Conservation (phyloP, 768 basidiomycete species). For the Lactarius quietus region DNA sequence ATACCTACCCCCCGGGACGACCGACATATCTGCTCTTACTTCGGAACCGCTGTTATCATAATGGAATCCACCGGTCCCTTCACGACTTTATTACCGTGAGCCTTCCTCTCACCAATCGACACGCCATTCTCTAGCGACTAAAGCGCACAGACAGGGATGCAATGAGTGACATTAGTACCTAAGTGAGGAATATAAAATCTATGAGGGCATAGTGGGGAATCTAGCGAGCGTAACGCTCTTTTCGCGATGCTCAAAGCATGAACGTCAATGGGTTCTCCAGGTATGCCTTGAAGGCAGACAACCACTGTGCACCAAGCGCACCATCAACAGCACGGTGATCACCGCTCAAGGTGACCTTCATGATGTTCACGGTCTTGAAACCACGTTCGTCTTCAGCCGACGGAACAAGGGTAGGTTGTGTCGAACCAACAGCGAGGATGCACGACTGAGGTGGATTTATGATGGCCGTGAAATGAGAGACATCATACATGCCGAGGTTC, state of each 20-base stretch:
- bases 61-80: not conserved
- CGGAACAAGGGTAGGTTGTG: constrained; percentile 79
- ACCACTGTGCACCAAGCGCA: constrained; percentile 90
- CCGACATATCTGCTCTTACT: not conserved
- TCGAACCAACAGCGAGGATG: constrained; percentile 92
- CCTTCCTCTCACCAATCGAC: not conserved
- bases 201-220: constrained; percentile 6
- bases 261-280: constrained; percentile 96
- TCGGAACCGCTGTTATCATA: not conserved
- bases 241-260: constrained; percentile 63
- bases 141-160: constrained; percentile 2
- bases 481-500: constrained; percentile 97
- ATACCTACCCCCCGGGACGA: too few relatives aligned
- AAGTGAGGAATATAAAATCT: constrained; percentile 25
- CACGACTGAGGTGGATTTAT: constrained; percentile 99
- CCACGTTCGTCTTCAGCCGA: constrained; percentile 90
- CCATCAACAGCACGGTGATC: constrained; percentile 98
- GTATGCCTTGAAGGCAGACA: constrained; percentile 92
- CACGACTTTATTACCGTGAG: not conserved
- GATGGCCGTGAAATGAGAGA: constrained; percentile 96
- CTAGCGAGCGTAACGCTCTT: constrained; percentile 14
- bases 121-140: not conserved
- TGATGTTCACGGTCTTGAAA: constrained; percentile 86
- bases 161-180: constrained; percentile 17
- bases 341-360: constrained; percentile 94